Evolutionary conservation across 768 basidiomycete species (phyloP).

Genomic region (Wakefieldia striispora): DNA sequence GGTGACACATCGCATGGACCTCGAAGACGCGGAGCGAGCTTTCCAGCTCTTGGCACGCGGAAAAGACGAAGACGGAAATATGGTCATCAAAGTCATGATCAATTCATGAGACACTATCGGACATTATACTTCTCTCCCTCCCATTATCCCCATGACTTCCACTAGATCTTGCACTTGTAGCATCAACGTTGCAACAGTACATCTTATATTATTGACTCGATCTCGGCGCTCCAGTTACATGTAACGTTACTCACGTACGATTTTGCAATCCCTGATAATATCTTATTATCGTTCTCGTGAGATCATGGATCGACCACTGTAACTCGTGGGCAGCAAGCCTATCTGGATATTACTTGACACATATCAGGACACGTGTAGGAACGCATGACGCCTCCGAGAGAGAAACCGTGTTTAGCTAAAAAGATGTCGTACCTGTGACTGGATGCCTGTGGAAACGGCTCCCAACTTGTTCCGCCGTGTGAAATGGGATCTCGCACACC

Average conservation of each 20-base stretch:
- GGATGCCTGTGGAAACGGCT: slow-evolving; percentile 2
- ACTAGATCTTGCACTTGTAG: slow-evolving; percentile 10
- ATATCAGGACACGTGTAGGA: slow-evolving; percentile 8
- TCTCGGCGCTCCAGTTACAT: slow-evolving; percentile 13
- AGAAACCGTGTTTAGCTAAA: slow-evolving; percentile 7
- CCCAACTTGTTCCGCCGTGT: slow-evolving; percentile 13
- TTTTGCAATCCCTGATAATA: slow-evolving; percentile 7
- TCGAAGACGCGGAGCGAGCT: slow-evolving; percentile 66
- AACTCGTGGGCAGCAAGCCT: background rate
- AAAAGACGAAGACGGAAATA: slow-evolving; percentile 70
- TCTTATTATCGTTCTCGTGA: slow-evolving; percentile 1
- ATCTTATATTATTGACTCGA: slow-evolving; percentile 8
- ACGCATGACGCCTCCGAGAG: background rate
- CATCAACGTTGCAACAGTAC: slow-evolving; percentile 14
- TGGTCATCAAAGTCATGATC: slow-evolving; percentile 92
- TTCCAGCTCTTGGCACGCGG: slow-evolving; percentile 82
- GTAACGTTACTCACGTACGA: slow-evolving; percentile 23
- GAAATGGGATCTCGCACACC: slow-evolving; percentile 14
- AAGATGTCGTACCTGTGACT: slow-evolving; percentile 9
- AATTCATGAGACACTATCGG: slow-evolving; percentile 32
- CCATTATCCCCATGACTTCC: slow-evolving; percentile 2
- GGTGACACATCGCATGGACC: slow-evolving; percentile 72
- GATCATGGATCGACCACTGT: slow-evolving; percentile 11
- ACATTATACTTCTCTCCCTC: background rate
- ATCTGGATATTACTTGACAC: slow-evolving; percentile 9